Base-by-base conservation (phyloP, 345 rosid genomes). In the Carallia brachiata region DNA sequence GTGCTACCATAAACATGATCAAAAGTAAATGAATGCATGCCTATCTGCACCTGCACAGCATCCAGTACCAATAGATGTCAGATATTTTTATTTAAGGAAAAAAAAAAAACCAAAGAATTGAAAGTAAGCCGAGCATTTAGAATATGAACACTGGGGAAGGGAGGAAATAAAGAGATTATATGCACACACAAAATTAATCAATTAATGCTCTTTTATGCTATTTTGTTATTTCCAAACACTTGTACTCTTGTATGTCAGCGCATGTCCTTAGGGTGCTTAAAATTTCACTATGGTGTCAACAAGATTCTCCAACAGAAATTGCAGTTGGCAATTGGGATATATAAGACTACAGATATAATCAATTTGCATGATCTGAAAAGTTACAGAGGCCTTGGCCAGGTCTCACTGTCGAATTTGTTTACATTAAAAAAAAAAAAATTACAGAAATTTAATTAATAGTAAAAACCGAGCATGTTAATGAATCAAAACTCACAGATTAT, bases 1-100 rank as follows among this genome's bases (percentile, higher is more conserved):
- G 82, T 83, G 82, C 96, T 90, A 63, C 99, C 99, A 77, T 96
- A 96, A 70, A 96, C 97, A 79, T 88, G 96, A 85, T 96, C 99
- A 68, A 96, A 96, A 0, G 97, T 96, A 83, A 96, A 96, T 40
- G 98, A 92, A 82, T 96, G 97, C 48, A 90, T 69, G 72, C 99
- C 98, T 65, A 96, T 89, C 79, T 92, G 99, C 63, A 96, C 97
- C 99, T 96, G 82, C 73, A 76, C 23, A 68, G 70, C 17, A 16
- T 52, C 61, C 30, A 68, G 59, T 65, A 60, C 40, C 54, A 19
- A 62, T 40, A 71, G 44, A 63, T 8, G 28, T 68, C 64, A 64
- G 53, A 27, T 39, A 36, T 30, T 13, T 9, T 32, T 52, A 30
- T 19, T 4, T n/a, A 54, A 23, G 4, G 52, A 37, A 23, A 54